A percentile compares a stretch with the other conserved stretches of the same genome.
Evolutionary conservation across 768 basidiomycete genomes (phyloP).

Genomic region (Hericium rajendrae): DNA sequence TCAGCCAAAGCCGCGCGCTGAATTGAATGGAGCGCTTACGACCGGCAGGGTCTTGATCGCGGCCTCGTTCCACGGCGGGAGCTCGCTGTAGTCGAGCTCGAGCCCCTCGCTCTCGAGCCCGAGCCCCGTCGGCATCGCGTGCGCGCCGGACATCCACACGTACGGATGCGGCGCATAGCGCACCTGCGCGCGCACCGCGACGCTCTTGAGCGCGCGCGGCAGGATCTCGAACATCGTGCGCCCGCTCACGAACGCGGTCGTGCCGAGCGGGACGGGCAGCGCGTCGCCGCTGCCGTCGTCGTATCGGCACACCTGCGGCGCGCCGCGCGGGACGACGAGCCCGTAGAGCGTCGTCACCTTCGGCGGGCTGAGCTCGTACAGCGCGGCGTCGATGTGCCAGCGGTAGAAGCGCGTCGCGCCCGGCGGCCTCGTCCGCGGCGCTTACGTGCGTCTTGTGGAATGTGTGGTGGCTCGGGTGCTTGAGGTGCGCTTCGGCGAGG

Average conservation of each 20-base stretch:
- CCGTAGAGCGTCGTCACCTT: conserved; percentile 79
- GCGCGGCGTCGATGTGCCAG: conserved; percentile 86
- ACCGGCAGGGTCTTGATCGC: conserved; percentile 67
- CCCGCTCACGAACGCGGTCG: conserved; percentile 75
- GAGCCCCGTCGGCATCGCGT: conserved; percentile 63
- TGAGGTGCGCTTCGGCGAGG: conserved; percentile 58
- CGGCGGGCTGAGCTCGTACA: conserved; percentile 69
- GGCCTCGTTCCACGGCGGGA: conserved; percentile 76
- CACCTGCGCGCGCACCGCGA: conserved; percentile 67
- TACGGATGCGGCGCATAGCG: conserved; percentile 80
- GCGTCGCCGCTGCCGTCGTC: conserved; percentile 83
- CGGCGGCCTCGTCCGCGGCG: conserved; percentile 58
- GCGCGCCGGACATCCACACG: conserved; percentile 77
- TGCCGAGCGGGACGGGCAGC: conserved; percentile 70
- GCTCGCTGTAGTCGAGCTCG: conserved; percentile 53
- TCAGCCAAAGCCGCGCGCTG: background rate
- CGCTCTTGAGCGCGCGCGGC: conserved; percentile 54
- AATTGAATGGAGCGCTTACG: conserved; percentile 23
- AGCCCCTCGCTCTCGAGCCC: conserved; percentile 70
- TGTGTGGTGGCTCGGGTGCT: conserved; percentile 73
- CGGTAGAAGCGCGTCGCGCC: conserved; percentile 77
- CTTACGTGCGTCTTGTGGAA: conserved; percentile 75
- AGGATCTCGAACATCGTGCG: conserved; percentile 76
- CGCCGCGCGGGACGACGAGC: conserved; percentile 56
- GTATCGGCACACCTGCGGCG: conserved; percentile 54